Conservation (phyloP, 2,329 filamentous ascomycete genomes). For the Colletotrichum scovillei region DNA sequence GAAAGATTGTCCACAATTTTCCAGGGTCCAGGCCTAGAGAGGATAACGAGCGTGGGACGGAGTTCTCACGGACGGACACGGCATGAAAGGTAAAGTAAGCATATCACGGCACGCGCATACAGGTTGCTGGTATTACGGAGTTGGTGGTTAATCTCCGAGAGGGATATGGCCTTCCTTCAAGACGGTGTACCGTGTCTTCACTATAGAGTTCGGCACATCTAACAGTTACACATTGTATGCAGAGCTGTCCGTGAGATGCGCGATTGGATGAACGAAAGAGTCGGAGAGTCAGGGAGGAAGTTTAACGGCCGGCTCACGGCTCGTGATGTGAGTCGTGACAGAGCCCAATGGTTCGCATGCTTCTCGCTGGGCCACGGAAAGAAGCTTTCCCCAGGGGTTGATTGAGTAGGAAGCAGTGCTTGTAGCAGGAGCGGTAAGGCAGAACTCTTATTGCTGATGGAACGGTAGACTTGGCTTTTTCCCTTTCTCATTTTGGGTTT, state of each 20-base stretch:
- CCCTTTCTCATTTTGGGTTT: neutral
- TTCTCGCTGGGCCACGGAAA: neutral
- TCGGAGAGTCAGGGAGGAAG: neutral
- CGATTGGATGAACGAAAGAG: neutral
- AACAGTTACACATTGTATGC: neutral
- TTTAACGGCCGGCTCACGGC: neutral
- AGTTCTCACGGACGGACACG: neutral
- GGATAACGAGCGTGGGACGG: neutral
- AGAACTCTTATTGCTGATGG: neutral
- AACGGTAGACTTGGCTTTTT: neutral
- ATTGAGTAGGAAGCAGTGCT: neutral
- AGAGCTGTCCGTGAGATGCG: neutral
- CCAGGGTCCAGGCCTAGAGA: constrained; percentile 10
- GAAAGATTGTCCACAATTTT: neutral
- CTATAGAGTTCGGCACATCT: neutral
- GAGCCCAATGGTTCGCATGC: too few relatives aligned
- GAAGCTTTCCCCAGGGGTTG: neutral
- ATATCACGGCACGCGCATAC: neutral
- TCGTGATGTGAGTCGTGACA: too few relatives aligned
- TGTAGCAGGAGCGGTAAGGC: constrained; percentile 20
- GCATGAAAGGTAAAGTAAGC: neutral
- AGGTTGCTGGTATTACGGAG: neutral
- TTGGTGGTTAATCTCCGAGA: neutral
- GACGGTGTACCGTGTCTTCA: neutral
- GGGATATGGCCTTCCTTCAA: neutral